These are phyloP conservation scores for Lojkania enalia DNA, from an alignment of 2,329 filamentous ascomycete genomes.

Conservation along the genomic window DNA sequence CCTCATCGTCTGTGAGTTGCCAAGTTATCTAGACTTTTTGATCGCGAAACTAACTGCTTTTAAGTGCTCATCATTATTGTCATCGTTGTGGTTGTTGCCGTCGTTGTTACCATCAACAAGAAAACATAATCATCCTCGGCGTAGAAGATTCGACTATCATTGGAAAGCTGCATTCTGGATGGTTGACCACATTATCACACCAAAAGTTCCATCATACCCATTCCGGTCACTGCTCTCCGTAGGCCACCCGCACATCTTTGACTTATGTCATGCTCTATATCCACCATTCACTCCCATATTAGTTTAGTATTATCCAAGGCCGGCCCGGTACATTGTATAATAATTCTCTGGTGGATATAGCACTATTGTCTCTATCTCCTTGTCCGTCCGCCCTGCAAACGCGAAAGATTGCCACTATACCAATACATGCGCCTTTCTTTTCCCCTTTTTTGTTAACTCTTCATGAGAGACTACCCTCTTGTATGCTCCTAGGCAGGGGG, in stretches of 20 bases:
- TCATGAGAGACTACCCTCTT: not conserved
- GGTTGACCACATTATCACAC: not conserved
- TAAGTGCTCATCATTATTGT: constrained; percentile 40
- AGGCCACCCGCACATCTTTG: not conserved
- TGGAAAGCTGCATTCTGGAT: not conserved
- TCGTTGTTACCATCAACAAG: constrained; percentile 36
- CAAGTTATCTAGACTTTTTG: no score
- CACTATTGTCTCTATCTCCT: constrained; percentile 6
- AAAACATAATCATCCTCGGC: constrained; percentile 11
- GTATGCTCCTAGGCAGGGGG: no score
- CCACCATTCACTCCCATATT: constrained; percentile 18
- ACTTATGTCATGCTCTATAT: constrained; percentile 12
- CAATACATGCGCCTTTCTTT: constrained; percentile 3
- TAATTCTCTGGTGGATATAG: constrained; percentile 20
- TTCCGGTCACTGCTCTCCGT: not conserved
- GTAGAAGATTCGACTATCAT: not conserved
- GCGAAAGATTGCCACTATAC: no score
- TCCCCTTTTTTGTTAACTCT: constrained; percentile 13
- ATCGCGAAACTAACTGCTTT: not conserved
- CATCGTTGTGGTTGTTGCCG: constrained; percentile 46
- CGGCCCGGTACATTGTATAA: constrained; percentile 27
- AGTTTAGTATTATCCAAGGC: constrained; percentile 24
- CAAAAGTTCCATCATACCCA: not conserved
- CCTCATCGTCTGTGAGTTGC: constrained; percentile 65
- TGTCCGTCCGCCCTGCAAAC: no score